Evolutionary conservation across 2,329 filamentous ascomycete species (phyloP).

Genomic region (Claviceps sp.): DNA sequence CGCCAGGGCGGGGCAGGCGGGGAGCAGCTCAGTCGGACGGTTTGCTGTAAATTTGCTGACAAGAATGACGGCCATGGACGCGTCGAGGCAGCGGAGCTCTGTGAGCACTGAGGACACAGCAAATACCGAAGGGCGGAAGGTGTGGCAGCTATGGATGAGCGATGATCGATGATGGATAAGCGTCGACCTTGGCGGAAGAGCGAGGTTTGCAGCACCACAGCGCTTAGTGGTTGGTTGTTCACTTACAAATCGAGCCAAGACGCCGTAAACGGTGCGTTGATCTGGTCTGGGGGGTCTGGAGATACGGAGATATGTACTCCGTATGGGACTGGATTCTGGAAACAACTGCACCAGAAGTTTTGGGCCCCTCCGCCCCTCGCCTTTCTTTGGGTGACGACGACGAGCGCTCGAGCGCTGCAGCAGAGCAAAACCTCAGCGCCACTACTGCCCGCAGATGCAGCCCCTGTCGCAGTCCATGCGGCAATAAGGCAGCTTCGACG

Average conservation of each 20-base stretch:
- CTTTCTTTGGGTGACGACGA: too few relatives aligned
- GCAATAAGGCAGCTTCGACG: conserved; percentile 2
- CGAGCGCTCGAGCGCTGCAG: conserved; percentile 3
- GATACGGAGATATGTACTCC: too few relatives aligned
- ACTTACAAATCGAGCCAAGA: too few relatives aligned
- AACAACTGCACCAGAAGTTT: too few relatives aligned
- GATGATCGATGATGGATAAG: neutral
- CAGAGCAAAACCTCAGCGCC: too few relatives aligned
- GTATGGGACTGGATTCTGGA: too few relatives aligned
- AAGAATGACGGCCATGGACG: conserved; percentile 1
- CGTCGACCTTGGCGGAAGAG: neutral
- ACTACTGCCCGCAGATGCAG: conserved; percentile 2
- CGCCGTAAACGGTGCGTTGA: too few relatives aligned
- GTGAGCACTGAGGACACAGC: neutral
- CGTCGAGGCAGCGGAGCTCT: neutral
- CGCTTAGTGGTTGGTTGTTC: too few relatives aligned
- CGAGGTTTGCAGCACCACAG: too few relatives aligned
- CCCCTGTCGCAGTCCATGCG: neutral
- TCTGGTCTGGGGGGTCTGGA: too few relatives aligned
- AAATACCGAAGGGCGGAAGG: neutral
- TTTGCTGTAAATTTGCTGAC: neutral
- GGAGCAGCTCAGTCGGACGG: conserved; percentile 8
- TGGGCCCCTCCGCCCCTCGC: too few relatives aligned
- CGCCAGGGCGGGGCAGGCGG: neutral
- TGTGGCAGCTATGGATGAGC: neutral